A percentile compares a stretch with the other conserved stretches of the same genome.
These are phyloP conservation scores for Phlyctochytrium arcticum DNA, from an alignment of 192 early-diverging fungal species.

Conservation along the genomic window DNA sequence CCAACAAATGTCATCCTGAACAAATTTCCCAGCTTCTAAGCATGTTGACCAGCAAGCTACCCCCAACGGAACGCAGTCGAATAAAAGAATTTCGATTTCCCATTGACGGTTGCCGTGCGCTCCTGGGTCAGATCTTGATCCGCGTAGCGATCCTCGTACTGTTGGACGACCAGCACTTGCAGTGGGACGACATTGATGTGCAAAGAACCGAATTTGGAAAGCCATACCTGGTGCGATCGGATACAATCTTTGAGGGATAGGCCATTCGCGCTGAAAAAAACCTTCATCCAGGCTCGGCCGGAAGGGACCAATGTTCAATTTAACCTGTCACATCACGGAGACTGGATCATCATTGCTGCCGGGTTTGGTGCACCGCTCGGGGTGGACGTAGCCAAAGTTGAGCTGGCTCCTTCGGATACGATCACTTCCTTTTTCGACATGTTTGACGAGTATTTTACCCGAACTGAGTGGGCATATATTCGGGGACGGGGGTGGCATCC, in stretches of 20 bases:
- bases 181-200: neutral
- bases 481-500: neutral
- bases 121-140: constrained; percentile 16
- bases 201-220: neutral
- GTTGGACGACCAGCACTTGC: neutral
- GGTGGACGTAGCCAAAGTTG: constrained; percentile 46
- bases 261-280: neutral
- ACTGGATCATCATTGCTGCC: constrained; percentile 55
- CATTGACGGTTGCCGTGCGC: constrained; percentile 1
- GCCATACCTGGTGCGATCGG: neutral
- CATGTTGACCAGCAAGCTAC: too few species aligned
- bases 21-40: too few species aligned
- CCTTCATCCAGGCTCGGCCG: neutral
- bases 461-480: constrained; percentile 1
- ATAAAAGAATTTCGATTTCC: constrained; percentile 4
- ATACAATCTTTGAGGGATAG: neutral
- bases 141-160: neutral
- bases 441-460: neutral
- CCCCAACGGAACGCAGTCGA: constrained; percentile 12
- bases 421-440: constrained; percentile 26
- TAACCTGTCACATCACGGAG: constrained; percentile 55
- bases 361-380: constrained; percentile 25
- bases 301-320: constrained; percentile 14
- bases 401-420: constrained; percentile 27
- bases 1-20: too few species aligned